Conservation (phyloP, 1,284 basidiomycete genomes). For the Apiotrichum akiyoshidainum region DNA sequence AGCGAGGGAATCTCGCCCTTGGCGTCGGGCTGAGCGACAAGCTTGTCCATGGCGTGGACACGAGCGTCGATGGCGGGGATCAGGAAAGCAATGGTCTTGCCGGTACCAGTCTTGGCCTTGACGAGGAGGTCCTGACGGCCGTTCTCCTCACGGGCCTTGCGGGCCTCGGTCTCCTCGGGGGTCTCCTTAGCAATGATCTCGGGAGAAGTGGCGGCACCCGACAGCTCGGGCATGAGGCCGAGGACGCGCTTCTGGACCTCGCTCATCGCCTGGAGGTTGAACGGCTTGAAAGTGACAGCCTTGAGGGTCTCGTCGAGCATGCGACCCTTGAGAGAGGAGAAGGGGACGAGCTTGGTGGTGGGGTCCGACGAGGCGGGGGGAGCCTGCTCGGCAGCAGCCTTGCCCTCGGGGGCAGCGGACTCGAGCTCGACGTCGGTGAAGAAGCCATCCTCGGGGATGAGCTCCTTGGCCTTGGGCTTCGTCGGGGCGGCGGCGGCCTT, state of each 20-base stretch:
- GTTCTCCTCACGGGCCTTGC: slow-evolving; percentile 20
- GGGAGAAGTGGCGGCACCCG: slow-evolving; percentile 29
- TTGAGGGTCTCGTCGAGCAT: slow-evolving; percentile 58
- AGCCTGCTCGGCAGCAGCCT: background rate
- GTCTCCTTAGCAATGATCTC: slow-evolving; percentile 11
- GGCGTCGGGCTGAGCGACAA: slow-evolving; percentile 22
- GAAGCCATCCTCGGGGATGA: slow-evolving; percentile 15
- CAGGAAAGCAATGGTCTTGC: slow-evolving; percentile 85
- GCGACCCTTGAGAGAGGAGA: slow-evolving; percentile 53
- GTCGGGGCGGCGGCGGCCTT: no score
- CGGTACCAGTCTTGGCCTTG: slow-evolving; percentile 83
- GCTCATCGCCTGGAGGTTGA: slow-evolving; percentile 73
- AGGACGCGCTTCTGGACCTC: slow-evolving; percentile 80
- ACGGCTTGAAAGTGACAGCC: slow-evolving; percentile 66
- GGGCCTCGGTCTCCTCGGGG: slow-evolving; percentile 12
- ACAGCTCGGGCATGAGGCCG: slow-evolving; percentile 55
- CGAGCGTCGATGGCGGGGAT: slow-evolving; percentile 81
- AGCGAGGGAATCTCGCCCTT: slow-evolving; percentile 24
- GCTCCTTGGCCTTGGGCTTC: background rate
- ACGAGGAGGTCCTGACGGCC: slow-evolving; percentile 42
- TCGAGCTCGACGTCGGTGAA: slow-evolving; percentile 14
- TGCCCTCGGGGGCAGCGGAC: background rate
- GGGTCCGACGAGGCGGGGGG: slow-evolving; percentile 2
- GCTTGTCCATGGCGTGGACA: slow-evolving; percentile 45
- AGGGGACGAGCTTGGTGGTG: slow-evolving; percentile 36